Evolutionary conservation across 2,329 filamentous ascomycete species (phyloP), one percentile per base, ranked within the genome.

Genomic region (Penicillium sp.): DNA sequence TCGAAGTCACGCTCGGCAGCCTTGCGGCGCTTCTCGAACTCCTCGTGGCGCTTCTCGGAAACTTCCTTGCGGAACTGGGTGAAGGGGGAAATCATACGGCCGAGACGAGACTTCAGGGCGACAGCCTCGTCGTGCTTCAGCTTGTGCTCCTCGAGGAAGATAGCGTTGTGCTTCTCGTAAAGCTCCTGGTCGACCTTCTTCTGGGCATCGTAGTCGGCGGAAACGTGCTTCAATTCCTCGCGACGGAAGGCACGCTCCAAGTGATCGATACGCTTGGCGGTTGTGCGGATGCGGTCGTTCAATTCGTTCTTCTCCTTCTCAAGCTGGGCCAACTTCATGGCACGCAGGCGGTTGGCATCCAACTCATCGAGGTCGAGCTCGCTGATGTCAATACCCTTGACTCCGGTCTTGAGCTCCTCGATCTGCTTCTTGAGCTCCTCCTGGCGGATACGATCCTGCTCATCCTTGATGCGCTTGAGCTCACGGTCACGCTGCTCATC

Each of bases 271-370:
- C 94, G 89, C 85, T 97, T 97, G 74, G 89, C 91, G 57, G 92
- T 95, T 67, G 96, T 86, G 67, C 92, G 88, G 49, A 97, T 85
- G 72, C 90, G 91, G 77, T 97, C 92, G 61, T 90, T 91, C 64
- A 97, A 87, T 70, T 94, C 92, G 70, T 93, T 96, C 88, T 97
- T 99, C 82, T 97, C 94, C 67, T 93, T 92, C 79, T 97, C 94
- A 10, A 99, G 85, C 76, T 96, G 93, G 57, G 91, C 89, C 54
- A 99, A 85, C 82, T 97, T 97, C 79, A 99, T 89, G 64, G 90
- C 89, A 73, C 94, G 92, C 66, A 99, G 90, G 61, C 89, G 88
- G 75, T 91, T 92, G 74, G 87, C 90, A 75, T 97, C 92, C 54
- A 97, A 84, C 62, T 90, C 90, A 59, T 94, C 88, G 52, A 97